Base-by-base conservation (phyloP, 1,284 basidiomycete species). In the Cryptococcus maquisensis region DNA sequence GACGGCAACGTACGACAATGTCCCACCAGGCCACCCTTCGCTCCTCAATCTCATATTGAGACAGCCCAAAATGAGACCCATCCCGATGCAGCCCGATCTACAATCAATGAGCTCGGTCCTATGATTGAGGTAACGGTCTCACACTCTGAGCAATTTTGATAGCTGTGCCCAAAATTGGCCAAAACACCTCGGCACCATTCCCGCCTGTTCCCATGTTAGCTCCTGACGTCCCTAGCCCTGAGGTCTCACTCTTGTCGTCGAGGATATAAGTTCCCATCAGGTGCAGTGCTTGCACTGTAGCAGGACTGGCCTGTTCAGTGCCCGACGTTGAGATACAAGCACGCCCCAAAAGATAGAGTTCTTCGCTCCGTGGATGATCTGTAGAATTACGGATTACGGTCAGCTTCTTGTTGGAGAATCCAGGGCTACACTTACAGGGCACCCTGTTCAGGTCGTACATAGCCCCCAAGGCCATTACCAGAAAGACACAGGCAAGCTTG, bases 11-110 rank as follows among this genome's bases (percentile, higher is more conserved):
- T 37, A 67, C 66, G 26, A 75, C 62, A 28, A 75, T 54, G 58
- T 77, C 75, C 73, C 73, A 77, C 64, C 70, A 75, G 3, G 75
- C 69, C 49, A 69, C 64, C 10, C 75, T 60, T 16, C 75, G 57
- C 44, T 74, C 72, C 35, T 69, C 68, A 3, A 71, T 57, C 46
- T 77, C 75, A 43, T 69, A 66, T 5, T 59, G 54, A 0, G 73
- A 72, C 7, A 77, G 57, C 3, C 69, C 73, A 38, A 73, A 77
- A 1, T 57, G 52, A 15, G 64, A 52, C 15, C 73, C 74, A 57
- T 77, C 73, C 2, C 75, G 66, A 60, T 77, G 73, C 1, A 77
- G 53, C 1, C 75, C 75, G 18, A 76, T 64, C 71, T 72, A 48
- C 2, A 2, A n/a, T 20, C 1, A 23, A 7, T n/a, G 61, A 7